Base-by-base conservation (phyloP, 1,284 basidiomycete species). In the Moesziomyces parantarcticus region DNA sequence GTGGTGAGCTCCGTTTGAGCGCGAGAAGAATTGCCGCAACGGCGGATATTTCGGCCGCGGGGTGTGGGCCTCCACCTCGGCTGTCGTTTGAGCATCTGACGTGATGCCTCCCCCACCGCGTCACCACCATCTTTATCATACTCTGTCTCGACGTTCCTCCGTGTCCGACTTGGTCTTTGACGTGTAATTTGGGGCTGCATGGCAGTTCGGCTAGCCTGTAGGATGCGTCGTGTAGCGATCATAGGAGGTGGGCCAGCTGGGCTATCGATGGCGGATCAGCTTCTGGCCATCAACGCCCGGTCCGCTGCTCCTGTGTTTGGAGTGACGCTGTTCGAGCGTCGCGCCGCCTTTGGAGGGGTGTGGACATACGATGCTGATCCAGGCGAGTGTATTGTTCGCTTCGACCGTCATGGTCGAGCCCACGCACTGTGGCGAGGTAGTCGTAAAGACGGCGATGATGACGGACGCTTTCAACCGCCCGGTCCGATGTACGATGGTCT, bases 211-310 rank as follows among this genome's bases (percentile, higher is more conserved):
- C n/a, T n/a, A n/a, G n/a, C n/a, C n/a, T n/a, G n/a, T n/a, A 25
- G 25, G 21, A 51, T 18, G 49, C 45, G 41, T 18, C 20, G 85
- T 23, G 75, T 87, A 20, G 85, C 85, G 5, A 73, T 87, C 34
- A 82, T 87, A 18, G 86, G 86, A 14, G 85, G 80, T 0, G 86
- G 86, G 14, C 79, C 84, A 18, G 74, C 84, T 0, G 86, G 86
- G 0, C 74, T 87, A 13, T 79, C 84, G 0, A 84, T 84, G 23
- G 78, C 84, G 8, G 81, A 84, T 45, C 85, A 86, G 56, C 62
- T 85, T 3, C 67, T 84, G 7, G 76, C 66, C 63, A 46, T 58
- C 32, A 21, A 34, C 10, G 23, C 21, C 40, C 13, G 39, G 21
- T 3, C 40, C 14, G 18, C 43, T 3, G 13, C 4, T 18, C n/a